These are phyloP conservation scores for Dendrocalamus sinicus DNA, from an alignment of 176 grass and related monocot genomes.

Conservation along the genomic window DNA sequence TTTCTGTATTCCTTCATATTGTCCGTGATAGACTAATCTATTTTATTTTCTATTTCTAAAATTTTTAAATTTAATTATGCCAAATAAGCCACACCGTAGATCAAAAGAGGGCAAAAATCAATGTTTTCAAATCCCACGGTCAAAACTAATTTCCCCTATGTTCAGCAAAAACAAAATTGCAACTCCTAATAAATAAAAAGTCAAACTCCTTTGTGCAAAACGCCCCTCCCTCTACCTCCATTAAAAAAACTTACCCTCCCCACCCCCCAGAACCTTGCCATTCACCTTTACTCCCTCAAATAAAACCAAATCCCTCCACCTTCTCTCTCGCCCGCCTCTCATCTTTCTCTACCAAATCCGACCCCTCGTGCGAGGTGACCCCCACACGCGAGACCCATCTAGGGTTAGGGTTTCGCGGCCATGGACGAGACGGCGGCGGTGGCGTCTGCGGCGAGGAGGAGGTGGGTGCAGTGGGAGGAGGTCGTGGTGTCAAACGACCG, in stretches of 20 bases:
- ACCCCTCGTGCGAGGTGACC: slow-evolving; percentile 30
- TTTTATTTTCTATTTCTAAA: no score
- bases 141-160: background rate
- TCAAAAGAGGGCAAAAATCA: no score
- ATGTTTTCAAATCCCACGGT: background rate
- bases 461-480: slow-evolving; percentile 90
- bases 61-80: no score
- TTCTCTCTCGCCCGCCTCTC: background rate
- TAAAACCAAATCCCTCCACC: background rate
- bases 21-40: no score
- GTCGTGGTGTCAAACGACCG: slow-evolving; percentile 89
- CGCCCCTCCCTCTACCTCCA: background rate
- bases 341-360: slow-evolving; percentile 41
- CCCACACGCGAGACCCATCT: slow-evolving; percentile 30
- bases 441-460: slow-evolving; percentile 35
- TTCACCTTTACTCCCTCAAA: background rate
- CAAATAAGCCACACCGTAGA: no score
- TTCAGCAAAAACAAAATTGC: background rate
- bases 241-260: background rate
- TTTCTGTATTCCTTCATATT: no score
- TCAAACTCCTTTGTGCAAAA: background rate
- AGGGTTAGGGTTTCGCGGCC: slow-evolving; percentile 66
- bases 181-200: no score
- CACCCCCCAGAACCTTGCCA: background rate
- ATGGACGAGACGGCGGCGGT: slow-evolving; percentile 53